Base-by-base conservation (phyloP, 2,329 filamentous ascomycete species). In the Aspergillus sp. region DNA sequence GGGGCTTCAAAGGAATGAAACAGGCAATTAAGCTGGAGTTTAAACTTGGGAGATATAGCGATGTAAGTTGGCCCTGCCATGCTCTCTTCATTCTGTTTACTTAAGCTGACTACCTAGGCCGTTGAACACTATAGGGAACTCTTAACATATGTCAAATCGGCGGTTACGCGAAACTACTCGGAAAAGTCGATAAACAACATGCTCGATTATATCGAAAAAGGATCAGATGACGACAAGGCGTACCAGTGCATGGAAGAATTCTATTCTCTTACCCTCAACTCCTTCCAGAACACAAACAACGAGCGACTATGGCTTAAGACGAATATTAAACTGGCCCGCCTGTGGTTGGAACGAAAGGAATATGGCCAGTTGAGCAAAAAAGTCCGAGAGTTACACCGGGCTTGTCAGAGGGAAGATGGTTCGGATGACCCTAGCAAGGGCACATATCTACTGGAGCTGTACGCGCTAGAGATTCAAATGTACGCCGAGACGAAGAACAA, bases 121-220 rank as follows among this genome's bases (percentile, higher is more conserved):
- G 87, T 93, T 48, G 87, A 93, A 71, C 93, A 99, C 76, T 99
- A 96, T 77, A 88, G 86, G 64, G 92, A 98, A 77, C 90, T 99
- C 30, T 86, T 99, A 64, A 98, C 93, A 47, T 99, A 98, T 70
- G 93, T 98, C 78, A 96, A 95, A 75, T 96, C 91, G 3, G 93
- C 93, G 7, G 93, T 99, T 47, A 98, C 95, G 41, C 87, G 95
- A 62, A 99, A 98, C 77, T 98, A 98, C 77, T 97, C 95, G 1
- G 95, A 99, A 76, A 98, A 98, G 75, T 98, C 93, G 12, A 96
- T 99, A 79, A 98, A 98, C 79, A 98, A 97, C 75, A 96, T 99
- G 88, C 86, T 99, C 47, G 95, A 98, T 78, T 96, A 89, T 73
- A 95, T 99, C 64, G 93, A 98, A 75, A 98, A 97, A 77, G 90